Evolutionary conservation across 257 asterid species (phyloP), one percentile per base, ranked within the genome.

Genomic region (Primulina huaijiensis): DNA sequence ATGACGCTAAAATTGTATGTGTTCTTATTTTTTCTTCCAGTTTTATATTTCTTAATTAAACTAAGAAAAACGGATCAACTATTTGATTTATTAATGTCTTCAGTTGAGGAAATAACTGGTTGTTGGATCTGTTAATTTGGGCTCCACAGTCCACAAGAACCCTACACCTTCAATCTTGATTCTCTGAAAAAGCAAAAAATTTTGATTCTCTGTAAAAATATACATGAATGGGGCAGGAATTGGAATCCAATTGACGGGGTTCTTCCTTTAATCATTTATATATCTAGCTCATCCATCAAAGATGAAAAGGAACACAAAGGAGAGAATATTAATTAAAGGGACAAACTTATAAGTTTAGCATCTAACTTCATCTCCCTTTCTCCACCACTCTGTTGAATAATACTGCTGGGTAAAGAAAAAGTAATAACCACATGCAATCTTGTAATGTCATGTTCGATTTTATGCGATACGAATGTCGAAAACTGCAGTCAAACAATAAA

Each of bases 401-500:
- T 72, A 72, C 58, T 62, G 67, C 33, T 71, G 19, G 67, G 5
- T 14, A 0, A 5, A 12, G 38, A 64, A n/a, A 11, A 20, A 8
- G 43, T 33, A n/a, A 34, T 64, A 4, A 12, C 1, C 55, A 72
- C 75, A 75, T 74, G 76, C 76, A 67, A 74, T 75, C 80, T 72
- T 77, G 72, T 21, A 71, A 71, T 64, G 68, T 61, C 70, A 66
- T 71, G 77, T 82, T 68, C 40, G 76, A 85, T 82, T 82, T 83
- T 82, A 70, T 72, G 75, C 65, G 88, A 85, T 83, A 80, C 87
- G 80, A 87, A 84, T 84, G 83, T 84, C 75, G 82, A 81, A 78
- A 69, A 81, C 68, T 59, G 70, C 55, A 40, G 31, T 52, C 19
- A 29, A 64, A 75, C n/a, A 33, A 21, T 27, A 14, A 67, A n/a